Evolutionary conservation across 2,329 filamentous ascomycete species (phyloP).

Genomic region (Verticillium nubilum): DNA sequence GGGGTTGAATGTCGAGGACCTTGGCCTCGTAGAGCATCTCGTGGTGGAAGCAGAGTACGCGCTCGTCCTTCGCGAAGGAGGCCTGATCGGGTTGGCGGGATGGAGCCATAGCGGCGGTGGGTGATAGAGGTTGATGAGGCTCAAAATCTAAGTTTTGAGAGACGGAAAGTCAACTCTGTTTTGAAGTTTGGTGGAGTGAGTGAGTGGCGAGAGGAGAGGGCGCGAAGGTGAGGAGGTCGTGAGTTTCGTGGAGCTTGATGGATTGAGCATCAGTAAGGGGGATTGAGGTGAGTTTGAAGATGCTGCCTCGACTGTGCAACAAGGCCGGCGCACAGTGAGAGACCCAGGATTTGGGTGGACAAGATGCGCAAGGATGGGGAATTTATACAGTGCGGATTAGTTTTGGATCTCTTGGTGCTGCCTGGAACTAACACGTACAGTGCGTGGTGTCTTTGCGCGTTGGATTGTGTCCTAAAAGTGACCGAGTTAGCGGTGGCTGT

Average conservation of each 20-base stretch:
- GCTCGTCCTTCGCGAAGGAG: constrained; percentile 71
- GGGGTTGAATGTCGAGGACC: constrained; percentile 70
- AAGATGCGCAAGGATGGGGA: neutral
- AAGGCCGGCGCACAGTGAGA: neutral
- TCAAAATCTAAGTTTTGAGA: neutral
- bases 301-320: neutral
- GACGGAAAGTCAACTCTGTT: neutral
- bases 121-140: neutral
- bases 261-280: neutral
- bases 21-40: constrained; percentile 98
- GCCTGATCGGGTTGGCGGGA: constrained; percentile 30
- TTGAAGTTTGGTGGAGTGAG: neutral
- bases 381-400: neutral
- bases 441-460: neutral
- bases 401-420: neutral
- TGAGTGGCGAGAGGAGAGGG: neutral
- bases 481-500: neutral
- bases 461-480: neutral
- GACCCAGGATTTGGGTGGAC: neutral
- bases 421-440: neutral
- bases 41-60: constrained; percentile 93
- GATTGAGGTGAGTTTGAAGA: neutral
- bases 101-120: constrained; percentile 30
- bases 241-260: neutral
- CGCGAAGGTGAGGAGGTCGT: neutral